These are phyloP conservation scores for Aspergillus brasiliensis DNA, from an alignment of 2,329 filamentous ascomycete species.

Conservation along the genomic window DNA sequence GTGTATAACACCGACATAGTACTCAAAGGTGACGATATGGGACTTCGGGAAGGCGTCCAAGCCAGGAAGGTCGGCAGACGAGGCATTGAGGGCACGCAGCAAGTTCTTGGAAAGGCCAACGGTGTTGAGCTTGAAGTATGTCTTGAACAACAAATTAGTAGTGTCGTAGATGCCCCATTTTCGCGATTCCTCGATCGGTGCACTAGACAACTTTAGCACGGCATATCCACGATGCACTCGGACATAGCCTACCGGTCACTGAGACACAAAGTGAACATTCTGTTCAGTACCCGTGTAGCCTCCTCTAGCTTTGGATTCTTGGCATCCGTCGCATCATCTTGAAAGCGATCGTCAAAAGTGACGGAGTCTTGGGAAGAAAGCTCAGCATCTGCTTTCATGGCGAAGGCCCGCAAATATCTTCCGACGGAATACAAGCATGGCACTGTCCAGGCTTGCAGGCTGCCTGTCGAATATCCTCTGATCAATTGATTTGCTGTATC, in stretches of 20 bases:
- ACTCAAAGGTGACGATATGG: slow-evolving; percentile 93
- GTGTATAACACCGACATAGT: slow-evolving; percentile 89
- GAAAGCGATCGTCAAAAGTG: slow-evolving; percentile 57
- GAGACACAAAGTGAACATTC: slow-evolving; percentile 87
- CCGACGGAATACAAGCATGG: slow-evolving; percentile 86
- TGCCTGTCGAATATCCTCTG: slow-evolving; percentile 74
- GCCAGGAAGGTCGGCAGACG: slow-evolving; percentile 75
- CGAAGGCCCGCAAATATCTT: slow-evolving; percentile 83
- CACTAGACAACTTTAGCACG: slow-evolving; percentile 52
- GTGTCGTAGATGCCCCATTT: slow-evolving; percentile 99
- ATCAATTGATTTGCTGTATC: slow-evolving; percentile 76
- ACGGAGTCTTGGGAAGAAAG: slow-evolving; percentile 51
- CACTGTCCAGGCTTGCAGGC: slow-evolving; percentile 87
- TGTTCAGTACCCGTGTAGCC: slow-evolving; percentile 84
- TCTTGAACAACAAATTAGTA: slow-evolving; percentile 95
- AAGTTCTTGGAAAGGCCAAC: slow-evolving; percentile 89
- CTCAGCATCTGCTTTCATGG: slow-evolving; percentile 84
- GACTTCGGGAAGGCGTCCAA: slow-evolving; percentile 80
- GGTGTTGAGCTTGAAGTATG: slow-evolving; percentile 93
- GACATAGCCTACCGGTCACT: slow-evolving; percentile 71
- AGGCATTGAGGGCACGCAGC: slow-evolving; percentile 77
- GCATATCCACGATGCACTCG: background rate
- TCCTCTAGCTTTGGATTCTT: slow-evolving; percentile 88
- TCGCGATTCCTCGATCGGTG: slow-evolving; percentile 80
- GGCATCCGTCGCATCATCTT: slow-evolving; percentile 79